Evolutionary conservation across 257 asterid genomes (phyloP), one percentile per base, ranked within the genome.

Genomic region (Solanum paucissectum): DNA sequence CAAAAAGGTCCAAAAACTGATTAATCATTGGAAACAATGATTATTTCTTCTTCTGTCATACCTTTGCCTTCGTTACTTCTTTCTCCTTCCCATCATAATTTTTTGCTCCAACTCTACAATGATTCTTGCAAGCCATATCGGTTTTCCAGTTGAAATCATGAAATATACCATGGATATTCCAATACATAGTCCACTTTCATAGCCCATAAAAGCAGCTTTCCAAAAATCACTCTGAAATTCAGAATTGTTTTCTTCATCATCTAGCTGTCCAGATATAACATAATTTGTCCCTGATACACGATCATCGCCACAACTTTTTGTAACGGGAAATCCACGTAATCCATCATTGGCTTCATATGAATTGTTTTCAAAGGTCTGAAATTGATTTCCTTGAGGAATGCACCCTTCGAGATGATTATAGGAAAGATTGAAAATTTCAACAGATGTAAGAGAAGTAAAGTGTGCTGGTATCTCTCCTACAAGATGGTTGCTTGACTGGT

Each of bases 241-340:
- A 4, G 60, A 52, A 16, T 16, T 6, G 23, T 29, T 29, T 29
- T 29, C 25, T 58, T 58, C 68, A 58, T 8, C 0, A 2, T 58
- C 25, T 7, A 18, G 64, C n/a, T 55, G 66, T 58, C 2, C 66
- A 58, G 25, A 7, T 20, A 58, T 11, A 2, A 10, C 12, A 58
- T 20, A 7, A 20, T 58, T 20, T 58, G 66, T 55, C 21, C 7
- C 58, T 49, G 21, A 49, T 14, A 14, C 20, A 16, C 2, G 10
- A 18, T 6, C n/a, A 18, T 18, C 0, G 0, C n/a, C 10, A 6
- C 64, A 55, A 55, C 10, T 0, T 55, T 6, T 18, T 20, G 64
- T 6, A 55, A 55, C 2, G 3, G 64, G 64, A 3, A 55, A 55
- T 18, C 64, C 64, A 55, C 64, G 64, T 7, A 18, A 55, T 55